These are phyloP conservation scores for Eutrema yunnanense DNA, from an alignment of 345 rosid genomes.

Conservation along the genomic window DNA sequence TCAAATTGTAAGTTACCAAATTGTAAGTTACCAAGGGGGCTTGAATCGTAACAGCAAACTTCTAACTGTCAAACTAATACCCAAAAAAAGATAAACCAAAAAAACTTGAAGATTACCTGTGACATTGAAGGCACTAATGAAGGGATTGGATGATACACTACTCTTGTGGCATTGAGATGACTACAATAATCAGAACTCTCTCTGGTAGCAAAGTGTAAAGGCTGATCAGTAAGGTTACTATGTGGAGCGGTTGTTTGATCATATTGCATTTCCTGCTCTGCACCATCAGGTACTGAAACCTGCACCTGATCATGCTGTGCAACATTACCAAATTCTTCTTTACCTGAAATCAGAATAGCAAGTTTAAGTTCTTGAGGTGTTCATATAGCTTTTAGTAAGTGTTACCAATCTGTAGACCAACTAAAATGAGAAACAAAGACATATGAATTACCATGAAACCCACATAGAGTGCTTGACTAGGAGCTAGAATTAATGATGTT, in stretches of 20 bases:
- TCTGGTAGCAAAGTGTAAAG: no score
- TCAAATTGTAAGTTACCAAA: background rate
- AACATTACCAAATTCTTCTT: conserved; percentile 6
- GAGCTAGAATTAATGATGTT: conserved; percentile 37
- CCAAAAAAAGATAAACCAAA: no score
- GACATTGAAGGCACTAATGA: no score
- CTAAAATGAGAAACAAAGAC: no score
- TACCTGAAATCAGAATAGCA: background rate
- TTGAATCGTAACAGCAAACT: background rate
- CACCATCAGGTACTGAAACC: conserved; percentile 35
- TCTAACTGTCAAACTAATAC: no score
- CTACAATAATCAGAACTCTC: no score
- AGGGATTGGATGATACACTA: no score
- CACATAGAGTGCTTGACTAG: conserved; percentile 38
- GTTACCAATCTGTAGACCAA: background rate
- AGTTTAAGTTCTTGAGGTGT: background rate
- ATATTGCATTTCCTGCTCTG: conserved; percentile 39
- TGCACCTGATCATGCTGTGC: conserved; percentile 20
- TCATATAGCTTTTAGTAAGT: background rate
- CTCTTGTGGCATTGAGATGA: no score
- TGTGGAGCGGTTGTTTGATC: no score
- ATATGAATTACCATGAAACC: background rate
- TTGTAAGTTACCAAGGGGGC: background rate
- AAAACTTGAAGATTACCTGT: no score
- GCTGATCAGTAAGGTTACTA: no score